A percentile compares a stretch with the other conserved stretches of the same genome.
Evolutionary conservation across 2,329 filamentous ascomycete species (phyloP).

Genomic region (Lasiodiplodia sp.): DNA sequence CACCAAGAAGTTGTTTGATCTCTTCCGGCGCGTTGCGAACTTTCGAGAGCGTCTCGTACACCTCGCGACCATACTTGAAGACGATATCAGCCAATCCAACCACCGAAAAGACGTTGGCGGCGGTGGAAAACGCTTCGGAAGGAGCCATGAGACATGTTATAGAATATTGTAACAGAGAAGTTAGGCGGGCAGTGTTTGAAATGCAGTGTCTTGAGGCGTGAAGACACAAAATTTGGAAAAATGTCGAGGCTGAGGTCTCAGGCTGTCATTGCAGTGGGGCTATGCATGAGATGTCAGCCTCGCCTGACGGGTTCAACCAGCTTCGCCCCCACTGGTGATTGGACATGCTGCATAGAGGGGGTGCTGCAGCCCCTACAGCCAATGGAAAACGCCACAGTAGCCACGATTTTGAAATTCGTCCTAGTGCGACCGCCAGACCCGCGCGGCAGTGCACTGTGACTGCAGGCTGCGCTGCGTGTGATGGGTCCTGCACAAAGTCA

Average conservation of each 20-base stretch:
- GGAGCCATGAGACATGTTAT: neutral
- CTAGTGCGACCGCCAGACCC: neutral
- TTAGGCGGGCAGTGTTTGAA: neutral
- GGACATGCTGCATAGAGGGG: neutral
- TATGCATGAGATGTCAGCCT: constrained; percentile 1
- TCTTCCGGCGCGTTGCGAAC: constrained; percentile 4
- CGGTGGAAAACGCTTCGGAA: constrained; percentile 6
- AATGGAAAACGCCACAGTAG: neutral
- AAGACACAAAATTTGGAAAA: neutral
- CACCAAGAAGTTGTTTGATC: neutral
- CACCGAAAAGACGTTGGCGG: constrained; percentile 13
- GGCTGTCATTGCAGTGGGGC: neutral
- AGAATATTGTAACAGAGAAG: neutral
- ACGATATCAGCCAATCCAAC: constrained; percentile 16
- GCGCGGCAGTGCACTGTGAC: neutral
- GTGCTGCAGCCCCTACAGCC: neutral
- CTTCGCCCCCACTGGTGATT: neutral
- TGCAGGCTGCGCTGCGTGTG: neutral
- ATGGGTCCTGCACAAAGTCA: neutral
- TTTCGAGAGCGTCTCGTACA: constrained; percentile 5
- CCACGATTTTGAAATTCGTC: too few species aligned
- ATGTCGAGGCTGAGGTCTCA: neutral
- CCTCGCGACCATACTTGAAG: constrained; percentile 16
- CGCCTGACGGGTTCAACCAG: neutral
- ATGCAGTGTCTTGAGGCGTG: neutral